These are phyloP conservation scores for Mycena filopes DNA, from an alignment of 768 basidiomycete genomes.

Conservation along the genomic window DNA sequence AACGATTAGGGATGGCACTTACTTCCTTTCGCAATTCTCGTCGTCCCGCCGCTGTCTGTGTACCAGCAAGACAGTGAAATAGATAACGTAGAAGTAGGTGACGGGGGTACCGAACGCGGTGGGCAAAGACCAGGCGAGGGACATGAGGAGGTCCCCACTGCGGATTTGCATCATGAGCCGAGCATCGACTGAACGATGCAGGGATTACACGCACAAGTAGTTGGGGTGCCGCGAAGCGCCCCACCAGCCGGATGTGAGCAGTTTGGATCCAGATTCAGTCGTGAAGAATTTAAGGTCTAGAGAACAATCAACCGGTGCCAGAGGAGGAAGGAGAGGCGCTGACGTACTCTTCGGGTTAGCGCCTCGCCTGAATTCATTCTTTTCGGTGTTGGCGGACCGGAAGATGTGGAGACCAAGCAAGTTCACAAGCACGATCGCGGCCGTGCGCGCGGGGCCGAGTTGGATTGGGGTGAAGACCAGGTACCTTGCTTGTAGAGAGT, in stretches of 20 bases:
- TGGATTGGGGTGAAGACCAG: conserved; percentile 90
- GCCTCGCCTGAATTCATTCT: conserved; percentile 95
- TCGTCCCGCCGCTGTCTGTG: conserved; percentile 94
- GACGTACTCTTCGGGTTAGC: conserved; percentile 89
- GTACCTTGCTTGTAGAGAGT: conserved; percentile 93
- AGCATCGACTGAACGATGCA: conserved; percentile 4
- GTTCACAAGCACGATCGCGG: conserved; percentile 72
- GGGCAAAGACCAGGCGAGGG: conserved; percentile 91
- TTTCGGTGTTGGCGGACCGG: conserved; percentile 88
- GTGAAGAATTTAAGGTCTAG: conserved; percentile 82
- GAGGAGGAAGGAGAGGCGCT: background rate
- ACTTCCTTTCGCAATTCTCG: conserved; percentile 91
- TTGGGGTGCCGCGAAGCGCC: conserved; percentile 93
- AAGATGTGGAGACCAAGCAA: conserved; percentile 91
- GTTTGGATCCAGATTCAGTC: conserved; percentile 87
- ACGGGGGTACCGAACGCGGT: conserved; percentile 93
- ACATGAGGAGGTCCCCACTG: conserved; percentile 91
- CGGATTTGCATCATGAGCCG: background rate
- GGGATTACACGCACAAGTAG: conserved; percentile 67
- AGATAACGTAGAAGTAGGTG: conserved; percentile 94
- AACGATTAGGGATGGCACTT: conserved; percentile 40
- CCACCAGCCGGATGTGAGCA: conserved; percentile 98
- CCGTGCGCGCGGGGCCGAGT: conserved; percentile 69
- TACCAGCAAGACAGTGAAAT: conserved; percentile 89
- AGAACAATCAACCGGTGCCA: conserved; percentile 4